Evolutionary conservation across 2,329 filamentous ascomycete species (phyloP).

Genomic region (Fusarium citri): DNA sequence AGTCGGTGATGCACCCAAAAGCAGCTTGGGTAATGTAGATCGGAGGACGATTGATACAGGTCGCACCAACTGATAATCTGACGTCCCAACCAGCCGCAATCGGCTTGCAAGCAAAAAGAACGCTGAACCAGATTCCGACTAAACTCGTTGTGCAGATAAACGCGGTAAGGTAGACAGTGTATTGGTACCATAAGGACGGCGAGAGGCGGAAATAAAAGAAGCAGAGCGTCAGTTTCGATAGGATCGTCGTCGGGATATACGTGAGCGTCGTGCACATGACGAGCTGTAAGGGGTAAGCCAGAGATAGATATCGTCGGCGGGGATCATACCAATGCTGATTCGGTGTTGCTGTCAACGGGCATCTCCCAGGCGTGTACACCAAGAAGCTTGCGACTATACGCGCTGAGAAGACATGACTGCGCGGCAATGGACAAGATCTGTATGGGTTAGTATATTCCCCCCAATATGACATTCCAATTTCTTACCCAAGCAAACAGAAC

Average conservation of each 20-base stretch:
- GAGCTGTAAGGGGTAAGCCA: background rate
- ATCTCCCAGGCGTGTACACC: constrained; percentile 22
- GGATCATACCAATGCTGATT: background rate
- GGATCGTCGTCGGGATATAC: constrained; percentile 12
- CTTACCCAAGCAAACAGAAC: constrained; percentile 16
- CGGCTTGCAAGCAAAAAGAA: constrained; percentile 7
- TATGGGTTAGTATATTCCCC: rapidly evolving
- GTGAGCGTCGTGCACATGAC: constrained; percentile 17
- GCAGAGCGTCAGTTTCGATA: constrained; percentile 15
- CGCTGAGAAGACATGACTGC: constrained; percentile 21
- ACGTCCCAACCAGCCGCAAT: constrained; percentile 14
- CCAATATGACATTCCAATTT: rapidly evolving
- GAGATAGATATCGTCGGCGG: too few species aligned
- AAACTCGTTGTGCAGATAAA: constrained; percentile 6
- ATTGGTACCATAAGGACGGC: constrained; percentile 13
- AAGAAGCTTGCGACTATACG: constrained; percentile 5
- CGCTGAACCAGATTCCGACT: constrained; percentile 10
- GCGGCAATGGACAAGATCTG: constrained; percentile 2
- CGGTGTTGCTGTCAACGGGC: constrained; percentile 8
- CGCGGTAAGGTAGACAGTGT: constrained; percentile 7
- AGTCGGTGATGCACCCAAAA: constrained; percentile 12
- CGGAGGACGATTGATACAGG: constrained; percentile 12
- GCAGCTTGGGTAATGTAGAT: constrained; percentile 21
- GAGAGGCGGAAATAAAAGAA: constrained; percentile 23
- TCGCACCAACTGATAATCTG: background rate